Base-by-base conservation (phyloP, 2,329 filamentous ascomycete genomes). In the Trichoderma citrinoviride region DNA sequence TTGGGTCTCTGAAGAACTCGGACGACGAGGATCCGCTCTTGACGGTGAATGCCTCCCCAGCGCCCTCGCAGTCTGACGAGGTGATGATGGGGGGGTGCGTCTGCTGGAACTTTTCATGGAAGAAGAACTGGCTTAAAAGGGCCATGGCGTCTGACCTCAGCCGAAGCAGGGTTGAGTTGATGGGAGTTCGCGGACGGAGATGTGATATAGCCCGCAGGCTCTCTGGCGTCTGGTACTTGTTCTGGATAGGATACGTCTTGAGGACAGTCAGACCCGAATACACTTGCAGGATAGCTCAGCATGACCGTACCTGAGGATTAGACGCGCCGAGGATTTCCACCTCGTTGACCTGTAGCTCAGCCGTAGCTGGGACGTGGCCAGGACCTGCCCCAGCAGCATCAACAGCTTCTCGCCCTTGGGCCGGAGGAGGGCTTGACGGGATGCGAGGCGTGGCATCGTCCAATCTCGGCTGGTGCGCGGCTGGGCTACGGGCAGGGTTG, bases 31-130 rank as follows among this genome's bases (percentile, higher is more conserved):
- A n/a, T n/a, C 71, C 77, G 14, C 85, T 81, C 21, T 81, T 75
- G 43, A 98, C 81, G 10, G 87, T 87, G 73, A 99, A 99, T 19
- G 96, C 94, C 75, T 98, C 93, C 0, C 95, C 95, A 2, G 93
- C 95, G 4, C 95, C 95, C 79, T 99, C 95, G 73, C 95, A 99
- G 73, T 99, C 95, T 0, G 94, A 97, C 0, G 94, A 97, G 1
- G 95, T 98, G 72, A 99, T 91, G 72, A 98, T 88, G 5, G 95
- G 95, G 4, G 95, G 92, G 70, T 98, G 94, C 7, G 91, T 92
- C 77, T 98, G 90, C 65, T 91, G 84, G 72, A 91, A 94, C 64
- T 87, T 83, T 66, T 87, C 83, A 27, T 81, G 78, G 53, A 85
- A 83, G 77, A 98, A 97, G 77, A 93, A 94, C 53, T 84, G 84